These are phyloP conservation scores for Solanum piurae DNA, from an alignment of 257 asterid species.

Conservation along the genomic window DNA sequence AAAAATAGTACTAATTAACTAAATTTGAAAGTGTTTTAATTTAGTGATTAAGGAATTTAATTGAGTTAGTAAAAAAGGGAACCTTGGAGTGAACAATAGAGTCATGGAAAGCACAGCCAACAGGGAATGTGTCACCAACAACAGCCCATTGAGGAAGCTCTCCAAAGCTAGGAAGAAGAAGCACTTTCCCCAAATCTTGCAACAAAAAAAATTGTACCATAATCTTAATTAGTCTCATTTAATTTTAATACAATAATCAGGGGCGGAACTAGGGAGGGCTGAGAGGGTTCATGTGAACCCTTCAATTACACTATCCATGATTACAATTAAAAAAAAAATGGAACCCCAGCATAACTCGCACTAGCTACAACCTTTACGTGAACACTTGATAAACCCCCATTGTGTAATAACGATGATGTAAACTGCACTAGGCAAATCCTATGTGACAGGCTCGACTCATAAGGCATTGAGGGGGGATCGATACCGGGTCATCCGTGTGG, in stretches of 20 bases:
- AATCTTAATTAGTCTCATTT: neutral
- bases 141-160: constrained; percentile 97
- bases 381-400: too few species aligned
- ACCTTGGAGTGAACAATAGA: constrained; percentile 76
- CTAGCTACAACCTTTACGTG: too few species aligned
- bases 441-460: too few species aligned
- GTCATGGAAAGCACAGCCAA: constrained; percentile 79
- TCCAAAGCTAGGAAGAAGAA: constrained; percentile 66
- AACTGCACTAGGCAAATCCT: too few species aligned
- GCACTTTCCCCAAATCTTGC: constrained; percentile 82
- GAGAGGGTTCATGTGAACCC: neutral
- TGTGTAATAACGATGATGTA: too few species aligned
- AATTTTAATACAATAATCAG: neutral
- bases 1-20: neutral
- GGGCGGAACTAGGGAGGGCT: neutral
- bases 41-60: neutral
- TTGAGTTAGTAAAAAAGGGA: neutral
- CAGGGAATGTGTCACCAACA: constrained; percentile 87
- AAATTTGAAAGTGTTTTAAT: neutral
- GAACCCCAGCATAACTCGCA: too few species aligned
- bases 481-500: too few species aligned
- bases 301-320: neutral
- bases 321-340: too few species aligned
- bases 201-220: neutral
- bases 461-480: too few species aligned